phyloP scores from a whole-genome alignment of 2,329 filamentous ascomycete genomes.

The Beauveria varroae region DNA sequence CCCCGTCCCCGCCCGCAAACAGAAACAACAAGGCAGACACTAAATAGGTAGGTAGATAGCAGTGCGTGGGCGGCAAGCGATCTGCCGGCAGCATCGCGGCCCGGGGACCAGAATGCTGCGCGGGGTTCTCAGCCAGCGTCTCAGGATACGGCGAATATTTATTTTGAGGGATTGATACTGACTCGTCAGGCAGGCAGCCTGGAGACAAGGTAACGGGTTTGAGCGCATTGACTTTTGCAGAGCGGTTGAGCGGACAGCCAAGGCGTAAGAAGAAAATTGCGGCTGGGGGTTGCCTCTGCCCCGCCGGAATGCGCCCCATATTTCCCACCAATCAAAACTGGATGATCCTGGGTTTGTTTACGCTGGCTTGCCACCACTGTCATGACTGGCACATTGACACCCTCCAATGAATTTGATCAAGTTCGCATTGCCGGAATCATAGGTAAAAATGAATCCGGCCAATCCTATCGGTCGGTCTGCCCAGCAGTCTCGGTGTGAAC shows the following conservation, averaged over 20 bases:
- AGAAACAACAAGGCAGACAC: not conserved
- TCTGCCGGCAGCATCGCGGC: slow-evolving; percentile 5
- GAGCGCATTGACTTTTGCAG: not conserved
- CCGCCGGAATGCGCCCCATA: slow-evolving; percentile 3
- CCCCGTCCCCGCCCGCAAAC: slow-evolving; percentile 4
- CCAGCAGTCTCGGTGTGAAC: too few species aligned
- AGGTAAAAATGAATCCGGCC: too few species aligned
- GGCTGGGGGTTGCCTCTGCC: slow-evolving; percentile 3
- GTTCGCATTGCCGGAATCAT: too few species aligned
- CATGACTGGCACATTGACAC: not conserved
- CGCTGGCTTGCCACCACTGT: slow-evolving; percentile 5
- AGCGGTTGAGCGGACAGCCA: not conserved
- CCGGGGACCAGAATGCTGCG: not conserved
- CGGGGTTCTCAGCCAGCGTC: not conserved
- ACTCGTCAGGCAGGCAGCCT: not conserved
- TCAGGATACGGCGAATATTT: slow-evolving; percentile 2
- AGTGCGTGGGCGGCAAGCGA: not conserved
- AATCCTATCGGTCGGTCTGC: too few species aligned
- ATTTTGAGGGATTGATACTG: not conserved
- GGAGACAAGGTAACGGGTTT: not conserved
- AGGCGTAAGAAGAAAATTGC: not conserved
- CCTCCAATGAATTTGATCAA: not conserved
- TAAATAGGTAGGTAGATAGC: not conserved
- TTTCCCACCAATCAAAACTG: not conserved
- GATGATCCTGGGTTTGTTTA: not conserved